Conservation (phyloP, 257 asterid species). For the Nicotiana undulata region DNA sequence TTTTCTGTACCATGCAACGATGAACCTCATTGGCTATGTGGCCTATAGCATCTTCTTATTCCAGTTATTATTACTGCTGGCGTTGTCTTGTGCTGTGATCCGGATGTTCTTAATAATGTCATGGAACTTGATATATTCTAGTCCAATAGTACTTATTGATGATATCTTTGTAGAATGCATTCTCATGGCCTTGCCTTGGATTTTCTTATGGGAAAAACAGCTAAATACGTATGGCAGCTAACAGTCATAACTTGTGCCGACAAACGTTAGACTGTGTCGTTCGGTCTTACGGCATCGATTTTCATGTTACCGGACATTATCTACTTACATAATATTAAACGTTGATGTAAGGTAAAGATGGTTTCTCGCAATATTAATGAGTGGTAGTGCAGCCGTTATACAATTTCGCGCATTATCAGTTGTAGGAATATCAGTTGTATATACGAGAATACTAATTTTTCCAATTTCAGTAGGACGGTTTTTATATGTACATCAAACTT, state of each 20-base stretch:
- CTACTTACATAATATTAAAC: too few relatives aligned
- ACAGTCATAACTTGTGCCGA: background rate
- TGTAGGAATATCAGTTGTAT: too few relatives aligned
- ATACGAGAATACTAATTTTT: too few relatives aligned
- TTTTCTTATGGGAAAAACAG: background rate
- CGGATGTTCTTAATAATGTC: background rate
- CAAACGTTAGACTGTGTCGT: background rate
- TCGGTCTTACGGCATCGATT: too few relatives aligned
- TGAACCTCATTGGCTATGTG: background rate
- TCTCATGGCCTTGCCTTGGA: background rate
- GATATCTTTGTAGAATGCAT: background rate
- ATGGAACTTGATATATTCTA: background rate
- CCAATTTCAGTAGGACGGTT: too few relatives aligned
- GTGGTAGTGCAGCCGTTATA: too few relatives aligned
- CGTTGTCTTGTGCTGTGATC: background rate
- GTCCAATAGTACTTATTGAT: background rate
- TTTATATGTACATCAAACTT: background rate
- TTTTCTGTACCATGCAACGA: background rate
- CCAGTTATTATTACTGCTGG: background rate
- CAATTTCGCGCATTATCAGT: too few relatives aligned
- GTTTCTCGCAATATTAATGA: too few relatives aligned
- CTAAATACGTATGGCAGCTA: background rate
- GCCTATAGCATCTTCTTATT: background rate
- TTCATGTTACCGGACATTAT: too few relatives aligned
- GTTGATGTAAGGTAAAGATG: too few relatives aligned